Evolutionary conservation across 176 grass and related monocot genomes (phyloP).

Genomic region (Chrysopogon serrulatus): DNA sequence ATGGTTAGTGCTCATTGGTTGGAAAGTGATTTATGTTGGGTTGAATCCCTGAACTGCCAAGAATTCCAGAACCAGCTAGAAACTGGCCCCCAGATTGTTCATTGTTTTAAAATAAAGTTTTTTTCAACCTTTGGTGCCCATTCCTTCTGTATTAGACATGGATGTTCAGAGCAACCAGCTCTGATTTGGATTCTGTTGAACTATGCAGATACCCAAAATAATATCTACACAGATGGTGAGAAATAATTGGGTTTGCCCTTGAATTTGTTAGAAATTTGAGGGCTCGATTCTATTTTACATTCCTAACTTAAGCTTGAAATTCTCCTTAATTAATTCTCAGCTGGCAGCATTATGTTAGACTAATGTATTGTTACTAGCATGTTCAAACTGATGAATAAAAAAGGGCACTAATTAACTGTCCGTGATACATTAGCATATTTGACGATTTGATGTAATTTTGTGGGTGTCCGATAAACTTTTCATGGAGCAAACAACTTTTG

Average conservation of each 20-base stretch:
- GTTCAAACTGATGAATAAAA: constrained; percentile 1
- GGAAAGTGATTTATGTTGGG: too few relatives aligned
- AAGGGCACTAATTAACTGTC: neutral
- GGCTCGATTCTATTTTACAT: neutral
- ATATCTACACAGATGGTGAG: neutral
- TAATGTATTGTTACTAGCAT: neutral
- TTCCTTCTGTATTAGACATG: neutral
- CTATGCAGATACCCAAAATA: neutral
- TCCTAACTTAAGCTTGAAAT: neutral
- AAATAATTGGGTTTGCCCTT: neutral
- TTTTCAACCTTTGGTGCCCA: too few relatives aligned
- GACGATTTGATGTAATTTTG: neutral
- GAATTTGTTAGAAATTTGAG: neutral
- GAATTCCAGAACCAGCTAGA: too few relatives aligned
- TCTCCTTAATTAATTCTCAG: neutral
- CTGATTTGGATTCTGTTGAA: neutral
- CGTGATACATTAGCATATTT: neutral
- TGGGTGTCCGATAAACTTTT: neutral
- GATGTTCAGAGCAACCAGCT: neutral
- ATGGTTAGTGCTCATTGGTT: too few relatives aligned
- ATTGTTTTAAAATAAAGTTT: too few relatives aligned
- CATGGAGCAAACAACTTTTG: neutral
- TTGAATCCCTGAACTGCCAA: too few relatives aligned
- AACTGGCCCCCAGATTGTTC: too few relatives aligned
- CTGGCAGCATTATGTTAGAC: neutral